Conservation (phyloP, 305 asterid genomes). For the Striga hermonthica region DNA sequence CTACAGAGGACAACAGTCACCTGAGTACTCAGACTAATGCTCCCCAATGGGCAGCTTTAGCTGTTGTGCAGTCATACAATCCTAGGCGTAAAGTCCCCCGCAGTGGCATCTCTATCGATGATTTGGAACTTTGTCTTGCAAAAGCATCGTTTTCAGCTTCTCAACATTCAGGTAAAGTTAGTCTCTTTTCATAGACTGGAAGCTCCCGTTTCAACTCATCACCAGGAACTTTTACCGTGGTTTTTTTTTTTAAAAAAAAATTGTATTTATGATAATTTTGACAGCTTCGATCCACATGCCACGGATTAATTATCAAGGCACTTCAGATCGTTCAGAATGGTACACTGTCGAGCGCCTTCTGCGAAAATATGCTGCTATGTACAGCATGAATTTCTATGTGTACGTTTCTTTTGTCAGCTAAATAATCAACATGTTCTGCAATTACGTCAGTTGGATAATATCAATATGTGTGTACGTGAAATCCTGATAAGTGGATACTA, state of each 20-base stretch:
- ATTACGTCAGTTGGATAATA: background rate
- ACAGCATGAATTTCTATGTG: slow-evolving; percentile 64
- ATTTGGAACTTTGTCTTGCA: slow-evolving; percentile 74
- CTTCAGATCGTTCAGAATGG: slow-evolving; percentile 86
- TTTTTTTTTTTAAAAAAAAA: slow-evolving; percentile 4
- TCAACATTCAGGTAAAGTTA: slow-evolving; percentile 62
- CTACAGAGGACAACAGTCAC: slow-evolving; percentile 51
- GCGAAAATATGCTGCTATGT: slow-evolving; percentile 70
- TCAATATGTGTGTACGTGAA: background rate
- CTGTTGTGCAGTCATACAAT: slow-evolving; percentile 87
- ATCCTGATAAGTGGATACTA: slow-evolving; percentile 12
- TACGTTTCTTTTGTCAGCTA: slow-evolving; percentile 43
- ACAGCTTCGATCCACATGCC: slow-evolving; percentile 95
- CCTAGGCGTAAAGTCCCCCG: slow-evolving; percentile 81
- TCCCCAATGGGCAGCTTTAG: slow-evolving; percentile 82
- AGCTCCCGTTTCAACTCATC: slow-evolving; percentile 3
- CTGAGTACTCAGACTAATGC: slow-evolving; percentile 35
- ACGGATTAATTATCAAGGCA: slow-evolving; percentile 73
- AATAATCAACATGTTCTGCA: background rate
- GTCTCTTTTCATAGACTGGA: slow-evolving; percentile 14
- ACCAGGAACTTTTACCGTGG: background rate
- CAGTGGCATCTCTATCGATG: slow-evolving; percentile 62
- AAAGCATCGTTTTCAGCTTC: slow-evolving; percentile 81
- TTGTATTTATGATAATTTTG: slow-evolving; percentile 6
- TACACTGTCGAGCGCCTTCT: slow-evolving; percentile 80